phyloP scores from a whole-genome alignment of 1,284 basidiomycete species.

The Bondarzewia mesenterica region DNA sequence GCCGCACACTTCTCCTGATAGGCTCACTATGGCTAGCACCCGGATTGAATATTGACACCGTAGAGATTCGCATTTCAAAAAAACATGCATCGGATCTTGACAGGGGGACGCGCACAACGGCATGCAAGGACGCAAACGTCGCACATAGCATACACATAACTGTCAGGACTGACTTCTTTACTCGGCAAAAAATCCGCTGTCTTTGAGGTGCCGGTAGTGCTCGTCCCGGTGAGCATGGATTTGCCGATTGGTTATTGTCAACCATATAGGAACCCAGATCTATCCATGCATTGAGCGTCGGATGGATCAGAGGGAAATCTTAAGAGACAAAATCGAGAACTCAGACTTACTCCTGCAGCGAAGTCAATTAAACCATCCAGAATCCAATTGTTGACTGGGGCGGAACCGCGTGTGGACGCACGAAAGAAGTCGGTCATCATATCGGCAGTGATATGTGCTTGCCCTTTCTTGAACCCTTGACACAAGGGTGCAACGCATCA shows the following conservation, averaged over 20 bases:
- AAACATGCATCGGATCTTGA: too few relatives aligned
- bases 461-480: not conserved
- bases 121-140: too few relatives aligned
- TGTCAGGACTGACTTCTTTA: too few relatives aligned
- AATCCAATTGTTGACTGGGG: conserved; percentile 1
- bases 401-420: not conserved
- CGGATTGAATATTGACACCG: too few relatives aligned
- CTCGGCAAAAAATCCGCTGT: not conserved
- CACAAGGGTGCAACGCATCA: not conserved
- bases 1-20: too few relatives aligned
- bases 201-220: conserved; percentile 2
- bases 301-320: not conserved
- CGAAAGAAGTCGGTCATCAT: conserved; percentile 4
- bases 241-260: not conserved
- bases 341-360: not conserved
- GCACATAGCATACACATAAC: not conserved
- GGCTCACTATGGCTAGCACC: too few relatives aligned
- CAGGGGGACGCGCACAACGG: too few relatives aligned
- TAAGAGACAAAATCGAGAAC: not conserved
- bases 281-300: not conserved
- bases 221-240: conserved; percentile 3
- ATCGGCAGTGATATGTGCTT: not conserved
- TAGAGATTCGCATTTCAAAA: too few relatives aligned
- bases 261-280: not conserved
- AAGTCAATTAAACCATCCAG: conserved; percentile 2